These are phyloP conservation scores for Tolypocladium endophyticum DNA, from an alignment of 2,329 filamentous ascomycete genomes.

Conservation along the genomic window DNA sequence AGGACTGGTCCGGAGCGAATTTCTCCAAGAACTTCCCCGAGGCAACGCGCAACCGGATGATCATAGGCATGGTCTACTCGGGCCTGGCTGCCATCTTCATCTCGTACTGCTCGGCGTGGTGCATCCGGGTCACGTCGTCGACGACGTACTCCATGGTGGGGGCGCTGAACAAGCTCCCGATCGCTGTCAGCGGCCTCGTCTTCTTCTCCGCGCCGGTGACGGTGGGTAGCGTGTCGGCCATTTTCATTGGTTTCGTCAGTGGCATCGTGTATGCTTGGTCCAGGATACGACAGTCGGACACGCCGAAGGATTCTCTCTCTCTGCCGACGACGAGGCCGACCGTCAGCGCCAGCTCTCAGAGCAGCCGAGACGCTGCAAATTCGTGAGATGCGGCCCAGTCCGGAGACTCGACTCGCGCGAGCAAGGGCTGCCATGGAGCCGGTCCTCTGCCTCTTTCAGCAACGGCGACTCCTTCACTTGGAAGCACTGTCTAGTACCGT, in stretches of 20 bases:
- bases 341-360: slow-evolving; percentile 85
- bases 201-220: slow-evolving; percentile 96
- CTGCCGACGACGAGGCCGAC: slow-evolving; percentile 51
- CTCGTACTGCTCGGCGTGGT: slow-evolving; percentile 98
- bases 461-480: not conserved
- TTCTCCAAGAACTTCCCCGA: slow-evolving; percentile 77
- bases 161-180: slow-evolving; percentile 95
- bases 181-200: slow-evolving; percentile 81
- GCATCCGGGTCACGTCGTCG: slow-evolving; percentile 91
- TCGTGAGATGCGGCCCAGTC: slow-evolving; percentile 10
- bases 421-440: not conserved
- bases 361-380: slow-evolving; percentile 76
- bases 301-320: slow-evolving; percentile 48
- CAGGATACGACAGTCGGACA: slow-evolving; percentile 58
- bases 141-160: slow-evolving; percentile 99
- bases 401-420: not conserved
- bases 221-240: slow-evolving; percentile 82
- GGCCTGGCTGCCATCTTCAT: slow-evolving; percentile 92
- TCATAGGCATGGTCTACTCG: slow-evolving; percentile 87
- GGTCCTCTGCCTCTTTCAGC: not conserved
- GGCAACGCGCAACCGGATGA: slow-evolving; percentile 65
- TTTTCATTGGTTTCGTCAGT: slow-evolving; percentile 80
- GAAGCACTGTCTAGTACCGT: not conserved
- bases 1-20: slow-evolving; percentile 88
- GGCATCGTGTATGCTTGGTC: slow-evolving; percentile 71